Evolutionary conservation across 164 flowering plant genomes (phyloP).

Genomic region (Paratinospora sagittata): DNA sequence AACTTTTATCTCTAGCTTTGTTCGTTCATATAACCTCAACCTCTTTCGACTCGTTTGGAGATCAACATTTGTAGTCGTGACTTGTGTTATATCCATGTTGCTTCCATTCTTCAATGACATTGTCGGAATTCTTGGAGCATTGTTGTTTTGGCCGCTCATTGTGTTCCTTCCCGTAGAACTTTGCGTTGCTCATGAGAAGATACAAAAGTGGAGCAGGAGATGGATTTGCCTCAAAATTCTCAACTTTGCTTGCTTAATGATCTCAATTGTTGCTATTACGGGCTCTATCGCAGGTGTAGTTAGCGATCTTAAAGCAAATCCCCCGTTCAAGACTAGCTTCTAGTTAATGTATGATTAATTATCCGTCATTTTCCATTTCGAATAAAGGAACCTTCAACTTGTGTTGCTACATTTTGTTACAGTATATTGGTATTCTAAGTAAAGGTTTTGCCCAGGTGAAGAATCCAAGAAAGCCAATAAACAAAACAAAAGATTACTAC

Average conservation of each 20-base stretch:
- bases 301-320: conserved; percentile 38
- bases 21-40: conserved; percentile 27
- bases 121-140: conserved; percentile 51
- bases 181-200: conserved; percentile 51
- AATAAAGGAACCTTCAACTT: too few relatives aligned
- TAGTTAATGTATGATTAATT: conserved; percentile 11
- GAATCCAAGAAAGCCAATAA: too few relatives aligned
- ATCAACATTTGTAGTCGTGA: conserved; percentile 35
- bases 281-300: conserved; percentile 53
- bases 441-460: too few relatives aligned
- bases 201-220: too few relatives aligned
- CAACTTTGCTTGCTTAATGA: too few relatives aligned
- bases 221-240: too few relatives aligned
- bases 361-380: too few relatives aligned
- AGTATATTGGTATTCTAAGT: too few relatives aligned
- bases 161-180: conserved; percentile 65
- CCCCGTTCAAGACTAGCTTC: conserved; percentile 40
- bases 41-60: conserved; percentile 50
- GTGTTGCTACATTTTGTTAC: too few relatives aligned
- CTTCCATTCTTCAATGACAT: conserved; percentile 57
- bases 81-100: too few relatives aligned
- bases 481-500: too few relatives aligned
- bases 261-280: conserved; percentile 41
- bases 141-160: conserved; percentile 62
- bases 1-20: background rate